Conservation (phyloP, 2,329 filamentous ascomycete species). For the Diaporthe eres region DNA sequence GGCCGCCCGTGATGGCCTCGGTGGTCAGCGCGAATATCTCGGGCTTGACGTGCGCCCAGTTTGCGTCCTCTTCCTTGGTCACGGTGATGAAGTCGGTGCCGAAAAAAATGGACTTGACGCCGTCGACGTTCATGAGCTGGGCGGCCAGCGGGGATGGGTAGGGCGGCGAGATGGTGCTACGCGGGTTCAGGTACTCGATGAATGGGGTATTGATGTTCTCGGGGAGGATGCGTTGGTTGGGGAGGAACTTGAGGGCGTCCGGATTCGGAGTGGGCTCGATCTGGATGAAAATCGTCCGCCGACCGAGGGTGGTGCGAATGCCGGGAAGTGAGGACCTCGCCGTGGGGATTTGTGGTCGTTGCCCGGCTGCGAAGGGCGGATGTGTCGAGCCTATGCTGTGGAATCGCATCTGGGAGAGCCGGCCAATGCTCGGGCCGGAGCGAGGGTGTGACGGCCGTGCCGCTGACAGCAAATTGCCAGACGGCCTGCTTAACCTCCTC, state of each 20-base stretch:
- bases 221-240: constrained; percentile 89
- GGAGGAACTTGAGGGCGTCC: constrained; percentile 97
- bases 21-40: constrained; percentile 97
- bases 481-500: constrained; percentile 29
- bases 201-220: constrained; percentile 80
- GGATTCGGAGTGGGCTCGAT: constrained; percentile 94
- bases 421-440: constrained; percentile 41
- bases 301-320: constrained; percentile 50
- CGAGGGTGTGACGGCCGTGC: constrained; percentile 40
- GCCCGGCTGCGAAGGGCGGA: constrained; percentile 45
- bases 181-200: constrained; percentile 91
- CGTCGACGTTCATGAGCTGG: constrained; percentile 92
- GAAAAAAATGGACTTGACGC: constrained; percentile 95
- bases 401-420: constrained; percentile 49
- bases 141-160: constrained; percentile 93
- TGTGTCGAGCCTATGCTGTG: constrained; percentile 45
- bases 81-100: constrained; percentile 97
- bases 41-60: constrained; percentile 95
- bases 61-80: constrained; percentile 87
- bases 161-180: constrained; percentile 88
- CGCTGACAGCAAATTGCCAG: constrained; percentile 39
- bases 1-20: constrained; percentile 87
- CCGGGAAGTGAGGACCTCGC: constrained; percentile 39
- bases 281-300: constrained; percentile 95
- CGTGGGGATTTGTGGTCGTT: constrained; percentile 46